These are phyloP conservation scores for Nemania sp. DNA, from an alignment of 2,329 filamentous ascomycete genomes.

Conservation along the genomic window DNA sequence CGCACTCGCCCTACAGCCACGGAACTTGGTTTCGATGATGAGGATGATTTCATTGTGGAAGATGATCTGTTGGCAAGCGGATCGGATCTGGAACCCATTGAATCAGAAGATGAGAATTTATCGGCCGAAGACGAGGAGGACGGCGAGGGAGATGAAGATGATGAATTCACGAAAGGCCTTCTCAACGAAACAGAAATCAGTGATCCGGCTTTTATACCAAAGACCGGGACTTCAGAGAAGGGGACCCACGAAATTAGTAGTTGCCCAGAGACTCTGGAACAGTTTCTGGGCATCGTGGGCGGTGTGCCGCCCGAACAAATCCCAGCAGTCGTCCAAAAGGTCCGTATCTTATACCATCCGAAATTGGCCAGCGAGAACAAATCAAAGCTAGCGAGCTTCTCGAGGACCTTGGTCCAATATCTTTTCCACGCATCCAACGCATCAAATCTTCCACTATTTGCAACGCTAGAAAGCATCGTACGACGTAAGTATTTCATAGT, in stretches of 20 bases:
- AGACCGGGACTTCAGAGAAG: slow-evolving; percentile 38
- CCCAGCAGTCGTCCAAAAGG: slow-evolving; percentile 81
- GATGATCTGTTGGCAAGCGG: slow-evolving; percentile 84
- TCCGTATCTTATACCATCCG: slow-evolving; percentile 89
- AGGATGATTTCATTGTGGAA: slow-evolving; percentile 91
- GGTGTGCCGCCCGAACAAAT: slow-evolving; percentile 66
- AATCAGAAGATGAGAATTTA: slow-evolving; percentile 33
- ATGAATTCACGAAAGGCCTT: slow-evolving; percentile 74
- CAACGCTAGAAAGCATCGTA: slow-evolving; percentile 75
- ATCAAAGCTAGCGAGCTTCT: slow-evolving; percentile 72
- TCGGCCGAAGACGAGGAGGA: slow-evolving; percentile 35
- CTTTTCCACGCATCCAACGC: slow-evolving; percentile 54
- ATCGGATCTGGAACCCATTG: slow-evolving; percentile 66
- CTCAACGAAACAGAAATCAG: slow-evolving; percentile 61
- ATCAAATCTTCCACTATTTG: slow-evolving; percentile 56
- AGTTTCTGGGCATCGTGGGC: slow-evolving; percentile 70
- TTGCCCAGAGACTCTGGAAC: slow-evolving; percentile 77
- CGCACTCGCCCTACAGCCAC: slow-evolving; percentile 59
- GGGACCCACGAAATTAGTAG: slow-evolving; percentile 70
- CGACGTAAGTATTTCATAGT: slow-evolving; percentile 67
- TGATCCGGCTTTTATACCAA: slow-evolving; percentile 53
- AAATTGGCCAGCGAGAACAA: slow-evolving; percentile 86
- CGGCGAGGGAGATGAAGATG: slow-evolving; percentile 63
- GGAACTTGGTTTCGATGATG: slow-evolving; percentile 80
- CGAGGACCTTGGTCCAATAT: slow-evolving; percentile 66